These are phyloP conservation scores for Trichoderma gracile DNA, from an alignment of 2,329 filamentous ascomycete species.

Conservation along the genomic window DNA sequence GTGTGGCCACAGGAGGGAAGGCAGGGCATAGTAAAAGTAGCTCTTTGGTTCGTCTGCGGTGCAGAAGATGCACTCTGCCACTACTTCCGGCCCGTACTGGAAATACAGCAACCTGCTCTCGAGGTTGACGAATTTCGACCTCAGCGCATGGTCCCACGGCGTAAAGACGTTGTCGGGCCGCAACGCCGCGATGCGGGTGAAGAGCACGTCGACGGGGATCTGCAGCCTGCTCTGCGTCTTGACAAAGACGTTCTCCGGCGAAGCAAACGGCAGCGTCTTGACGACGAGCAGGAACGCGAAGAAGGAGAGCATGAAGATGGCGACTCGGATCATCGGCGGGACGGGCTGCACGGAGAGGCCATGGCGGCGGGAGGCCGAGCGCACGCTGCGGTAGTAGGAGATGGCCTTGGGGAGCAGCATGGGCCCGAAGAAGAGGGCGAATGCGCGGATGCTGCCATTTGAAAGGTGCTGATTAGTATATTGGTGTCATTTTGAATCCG, in stretches of 20 bases:
- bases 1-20: constrained; percentile 73
- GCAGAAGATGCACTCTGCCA: constrained; percentile 83
- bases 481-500: background rate
- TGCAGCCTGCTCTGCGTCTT: constrained; percentile 78
- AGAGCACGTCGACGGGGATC: constrained; percentile 81
- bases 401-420: constrained; percentile 68
- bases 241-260: constrained; percentile 79
- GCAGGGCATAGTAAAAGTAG: constrained; percentile 80
- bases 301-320: constrained; percentile 61
- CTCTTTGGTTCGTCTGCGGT: constrained; percentile 64
- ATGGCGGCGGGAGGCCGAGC: constrained; percentile 46
- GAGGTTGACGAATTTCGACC: constrained; percentile 66
- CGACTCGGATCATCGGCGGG: constrained; percentile 53
- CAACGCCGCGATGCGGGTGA: constrained; percentile 67
- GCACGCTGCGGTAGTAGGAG: constrained; percentile 61
- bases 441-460: constrained; percentile 51
- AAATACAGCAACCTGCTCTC: constrained; percentile 80
- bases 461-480: background rate
- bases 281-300: constrained; percentile 49
- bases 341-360: constrained; percentile 56
- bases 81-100: constrained; percentile 72
- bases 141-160: constrained; percentile 62
- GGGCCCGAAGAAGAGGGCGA: constrained; percentile 67
- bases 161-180: constrained; percentile 54
- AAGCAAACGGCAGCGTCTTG: constrained; percentile 65